Evolutionary conservation across 202 grass and related monocot species (phyloP).

Genomic region (Eragrostis tef): DNA sequence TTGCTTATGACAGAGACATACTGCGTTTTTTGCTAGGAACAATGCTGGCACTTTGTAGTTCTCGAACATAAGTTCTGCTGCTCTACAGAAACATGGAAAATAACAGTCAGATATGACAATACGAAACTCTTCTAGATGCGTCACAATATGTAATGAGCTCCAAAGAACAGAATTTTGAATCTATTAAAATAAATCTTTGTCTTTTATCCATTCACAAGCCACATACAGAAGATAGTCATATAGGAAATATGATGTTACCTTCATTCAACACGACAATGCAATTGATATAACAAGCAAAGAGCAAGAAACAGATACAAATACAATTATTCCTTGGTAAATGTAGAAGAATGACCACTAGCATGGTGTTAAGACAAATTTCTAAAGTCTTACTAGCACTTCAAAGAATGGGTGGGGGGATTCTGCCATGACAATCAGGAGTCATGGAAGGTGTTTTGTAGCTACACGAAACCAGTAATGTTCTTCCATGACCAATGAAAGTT

Average conservation of each 20-base stretch:
- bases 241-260: background rate
- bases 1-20: conserved; percentile 59
- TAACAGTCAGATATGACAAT: conserved; percentile 39
- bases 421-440: no score
- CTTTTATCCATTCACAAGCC: background rate
- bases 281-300: background rate
- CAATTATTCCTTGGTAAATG: background rate
- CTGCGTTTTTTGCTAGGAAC: conserved; percentile 98
- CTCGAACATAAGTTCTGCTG: conserved; percentile 98
- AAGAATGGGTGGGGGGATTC: no score
- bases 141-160: background rate
- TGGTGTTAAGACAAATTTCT: background rate
- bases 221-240: background rate
- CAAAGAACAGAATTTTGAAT: background rate
- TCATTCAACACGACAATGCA: conserved; percentile 16
- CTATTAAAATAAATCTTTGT: background rate
- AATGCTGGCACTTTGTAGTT: conserved; percentile 94
- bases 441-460: conserved; percentile 13
- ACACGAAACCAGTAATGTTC: conserved; percentile 2
- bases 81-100: conserved; percentile 63
- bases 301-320: background rate
- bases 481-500: conserved; percentile 13
- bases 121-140: background rate
- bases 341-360: background rate
- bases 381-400: no score